Percentiles rank a stretch among this genome's conserved stretches.
phyloP scores from a whole-genome alignment of 2,329 filamentous ascomycete genomes.

The Colletotrichum trifolii region DNA sequence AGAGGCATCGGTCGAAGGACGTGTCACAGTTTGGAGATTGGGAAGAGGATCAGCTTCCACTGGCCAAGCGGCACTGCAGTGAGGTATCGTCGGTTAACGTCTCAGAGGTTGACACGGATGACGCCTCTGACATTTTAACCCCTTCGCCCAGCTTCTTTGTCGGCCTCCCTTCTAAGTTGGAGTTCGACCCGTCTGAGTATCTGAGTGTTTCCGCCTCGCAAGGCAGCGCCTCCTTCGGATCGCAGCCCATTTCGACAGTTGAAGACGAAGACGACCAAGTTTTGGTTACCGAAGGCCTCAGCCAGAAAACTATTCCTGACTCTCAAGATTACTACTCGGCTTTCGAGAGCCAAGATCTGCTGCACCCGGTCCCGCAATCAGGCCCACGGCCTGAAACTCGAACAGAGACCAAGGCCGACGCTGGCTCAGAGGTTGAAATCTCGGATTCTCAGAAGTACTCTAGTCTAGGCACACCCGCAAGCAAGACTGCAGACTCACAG shows the following conservation, averaged over 20 bases:
- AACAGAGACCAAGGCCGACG: neutral
- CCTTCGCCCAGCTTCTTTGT: slow-evolving; percentile 37
- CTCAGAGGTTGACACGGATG: slow-evolving; percentile 32
- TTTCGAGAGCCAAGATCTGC: slow-evolving; percentile 15
- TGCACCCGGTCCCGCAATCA: neutral
- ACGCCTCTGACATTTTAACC: slow-evolving; percentile 29
- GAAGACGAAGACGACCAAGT: slow-evolving; percentile 49
- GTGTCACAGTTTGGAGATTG: slow-evolving; percentile 1
- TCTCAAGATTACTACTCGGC: slow-evolving; percentile 50
- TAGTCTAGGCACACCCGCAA: slow-evolving; percentile 24
- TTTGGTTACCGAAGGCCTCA: slow-evolving; percentile 45
- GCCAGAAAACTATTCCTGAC: slow-evolving; percentile 54
- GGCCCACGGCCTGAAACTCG: neutral
- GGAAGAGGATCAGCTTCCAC: slow-evolving; percentile 9
- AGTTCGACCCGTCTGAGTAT: slow-evolving; percentile 51
- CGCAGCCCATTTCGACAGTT: slow-evolving; percentile 48
- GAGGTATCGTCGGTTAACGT: slow-evolving; percentile 21
- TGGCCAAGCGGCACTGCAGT: slow-evolving; percentile 17
- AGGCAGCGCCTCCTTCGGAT: slow-evolving; percentile 43
- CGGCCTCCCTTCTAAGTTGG: slow-evolving; percentile 44
- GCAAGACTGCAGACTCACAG: slow-evolving; percentile 23
- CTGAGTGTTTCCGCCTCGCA: slow-evolving; percentile 45
- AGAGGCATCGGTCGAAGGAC: slow-evolving; percentile 1
- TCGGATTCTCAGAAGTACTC: slow-evolving; percentile 34
- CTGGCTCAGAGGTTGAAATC: slow-evolving; percentile 19